Conservation (phyloP, 208 protist genomes). For the Leishmania turanica region DNA sequence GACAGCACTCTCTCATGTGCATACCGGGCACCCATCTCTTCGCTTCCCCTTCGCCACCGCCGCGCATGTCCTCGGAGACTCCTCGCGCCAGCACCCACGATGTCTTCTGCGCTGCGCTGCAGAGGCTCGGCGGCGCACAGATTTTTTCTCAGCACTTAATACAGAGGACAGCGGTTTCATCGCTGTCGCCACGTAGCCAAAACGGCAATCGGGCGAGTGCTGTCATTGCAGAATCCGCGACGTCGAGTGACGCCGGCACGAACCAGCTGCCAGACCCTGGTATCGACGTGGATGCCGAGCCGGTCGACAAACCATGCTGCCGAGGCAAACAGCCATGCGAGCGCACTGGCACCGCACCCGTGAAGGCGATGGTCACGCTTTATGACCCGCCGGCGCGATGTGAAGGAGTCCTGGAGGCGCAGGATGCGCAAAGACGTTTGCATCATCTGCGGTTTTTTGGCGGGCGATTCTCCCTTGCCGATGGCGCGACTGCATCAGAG, state of each 20-base stretch:
- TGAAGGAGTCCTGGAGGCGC: background rate
- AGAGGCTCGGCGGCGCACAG: background rate
- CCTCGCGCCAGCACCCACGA: slow-evolving; percentile 18
- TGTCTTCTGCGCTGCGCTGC: slow-evolving; percentile 16
- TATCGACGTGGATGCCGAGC: background rate
- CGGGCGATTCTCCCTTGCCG: background rate
- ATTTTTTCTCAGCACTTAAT: background rate
- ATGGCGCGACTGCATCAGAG: background rate
- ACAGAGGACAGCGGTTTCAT: background rate
- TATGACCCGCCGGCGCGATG: background rate
- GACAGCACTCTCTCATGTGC: background rate
- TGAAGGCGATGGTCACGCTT: background rate
- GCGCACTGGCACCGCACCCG: background rate
- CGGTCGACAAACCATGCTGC: too few species aligned
- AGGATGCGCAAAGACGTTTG: background rate
- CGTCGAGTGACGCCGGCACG: background rate
- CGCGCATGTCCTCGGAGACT: background rate
- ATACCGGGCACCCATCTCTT: background rate
- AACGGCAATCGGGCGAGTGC: too few species aligned
- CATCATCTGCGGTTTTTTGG: slow-evolving; percentile 8
- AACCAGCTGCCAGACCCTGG: background rate
- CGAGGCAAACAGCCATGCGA: background rate
- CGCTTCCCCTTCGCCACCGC: too few species aligned
- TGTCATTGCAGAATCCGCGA: background rate
- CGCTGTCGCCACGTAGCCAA: background rate